Percentiles rank a stretch among this genome's conserved stretches.
phyloP scores from a whole-genome alignment of 257 asterid species.

The Pogostemon cablin region DNA sequence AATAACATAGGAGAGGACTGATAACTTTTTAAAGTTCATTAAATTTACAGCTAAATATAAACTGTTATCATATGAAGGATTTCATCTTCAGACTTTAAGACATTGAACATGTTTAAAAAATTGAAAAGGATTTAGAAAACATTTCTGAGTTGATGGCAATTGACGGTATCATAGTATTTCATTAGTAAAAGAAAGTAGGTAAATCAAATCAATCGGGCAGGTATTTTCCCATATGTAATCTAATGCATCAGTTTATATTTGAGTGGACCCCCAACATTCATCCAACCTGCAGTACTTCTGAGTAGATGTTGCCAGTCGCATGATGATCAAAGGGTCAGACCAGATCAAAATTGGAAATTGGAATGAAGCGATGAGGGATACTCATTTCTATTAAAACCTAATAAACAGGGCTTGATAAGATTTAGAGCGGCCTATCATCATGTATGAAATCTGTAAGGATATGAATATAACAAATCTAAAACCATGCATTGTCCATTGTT shows the following conservation, averaged over 20 bases:
- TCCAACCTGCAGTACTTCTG: neutral
- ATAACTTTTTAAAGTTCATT: neutral
- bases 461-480: too few relatives aligned
- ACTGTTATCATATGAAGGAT: conserved; percentile 2
- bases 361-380: neutral
- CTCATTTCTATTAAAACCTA: neutral
- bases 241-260: neutral
- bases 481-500: neutral
- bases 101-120: neutral
- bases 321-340: neutral
- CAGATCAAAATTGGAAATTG: neutral
- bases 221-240: neutral
- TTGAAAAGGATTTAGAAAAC: neutral
- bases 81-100: conserved; percentile 7
- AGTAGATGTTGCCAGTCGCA: neutral
- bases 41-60: neutral
- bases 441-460: neutral
- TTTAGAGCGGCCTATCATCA: neutral
- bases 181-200: neutral
- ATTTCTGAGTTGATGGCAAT: neutral
- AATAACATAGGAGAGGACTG: neutral
- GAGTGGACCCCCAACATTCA: neutral
- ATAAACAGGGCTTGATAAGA: conserved; percentile 7
- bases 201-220: neutral
- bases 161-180: neutral